Base-by-base conservation (phyloP, 192 early-diverging fungal species). In the Cetraspora pellucida region DNA sequence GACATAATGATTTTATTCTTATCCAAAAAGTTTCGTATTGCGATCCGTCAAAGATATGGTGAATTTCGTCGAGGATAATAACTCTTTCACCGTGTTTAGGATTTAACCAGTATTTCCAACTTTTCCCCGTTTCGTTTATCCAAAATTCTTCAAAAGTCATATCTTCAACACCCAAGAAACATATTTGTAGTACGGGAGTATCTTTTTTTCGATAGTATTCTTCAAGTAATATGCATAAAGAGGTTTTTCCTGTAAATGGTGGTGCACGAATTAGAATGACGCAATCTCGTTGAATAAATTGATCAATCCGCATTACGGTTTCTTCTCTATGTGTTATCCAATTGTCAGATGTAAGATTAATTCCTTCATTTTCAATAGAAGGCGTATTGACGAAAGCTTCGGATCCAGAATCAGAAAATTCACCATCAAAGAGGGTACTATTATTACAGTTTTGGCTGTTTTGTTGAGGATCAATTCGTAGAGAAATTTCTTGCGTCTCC, bases 81-180 rank as follows among this genome's bases (percentile, higher is more conserved):
- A 73, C 21, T 5, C 52, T 25, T 73, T 73, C 72, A 23, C 72
- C 72, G 23, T 73, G 52, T 45, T 73, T 73, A n/a, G 72, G 72
- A 11, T 73, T 59, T 23, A 73, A 43, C 72, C 72, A 73, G n/a
- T 73, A 73, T 73, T 73, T 73, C 72, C 72, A 73, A 21, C 72
- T 73, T 73, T 59, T 73, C 45, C 55, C 52, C 2, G 72, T 73
- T 45, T 73, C 72, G 59, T 46, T 73, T 13, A 73, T 44, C 72
- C 72, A 73, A 73, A 73, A 73, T 73, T 73, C 43, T 37, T 73
- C 72, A 73, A 73, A 73, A 23, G 52, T 0, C 30, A 59, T 44
- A 73, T 73, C 72, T 59, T 60, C 37, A 16, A 73, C 72, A 73
- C 72, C 72, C 31, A 73, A 45, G 28, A 73, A 73, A 59, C 72